Evolutionary conservation across 306 rosid species (phyloP), one percentile per base, ranked within the genome.

Genomic region (Geum urbanum): DNA sequence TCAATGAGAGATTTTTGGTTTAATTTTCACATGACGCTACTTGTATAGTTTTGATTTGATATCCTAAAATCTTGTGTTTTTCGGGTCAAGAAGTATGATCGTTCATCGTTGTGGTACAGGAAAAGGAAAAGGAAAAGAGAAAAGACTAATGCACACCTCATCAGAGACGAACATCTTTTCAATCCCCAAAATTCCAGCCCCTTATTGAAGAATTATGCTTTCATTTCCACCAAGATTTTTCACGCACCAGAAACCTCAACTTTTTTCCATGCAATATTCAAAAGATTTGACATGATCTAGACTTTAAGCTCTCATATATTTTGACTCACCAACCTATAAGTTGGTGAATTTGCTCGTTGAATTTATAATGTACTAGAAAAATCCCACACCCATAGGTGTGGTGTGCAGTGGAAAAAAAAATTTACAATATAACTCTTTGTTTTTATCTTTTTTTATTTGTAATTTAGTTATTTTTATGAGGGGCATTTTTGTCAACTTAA

Each of bases 61-160:
- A 58, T 68, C 80, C 75, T 14, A 67, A 51, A 76, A 78, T 77
- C 72, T 54, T 52, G 80, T 77, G 61, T 24, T 76, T 74, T 47
- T 81, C 55, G 73, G 62, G 49, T 69, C 76, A 69, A 68, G 70
- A 73, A 52, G 35, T 60, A 32, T 72, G 44, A 58, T n/a, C 51
- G n/a, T 13, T 72, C 37, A 58, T n/a, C 51, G n/a, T 13, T 41
- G 44, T 8, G 5, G 18, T 63, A 61, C 43, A n/a, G 35, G 20
- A 63, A 16, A 50, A 47, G 35, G 20, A 63, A 16, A 50, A 47
- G 37, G 43, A 9, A 39, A 46, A 7, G 1, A 48, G 37, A 47
- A 52, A 24, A 20, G 39, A 63, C 45, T 45, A 27, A 67, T 20
- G 67, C 37, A 63, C 69, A 76, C 81, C 71, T 47, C 75, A 76